Evolutionary conservation across 352 stramenopile species (phyloP).

Genomic region (Pythium chondricola): DNA sequence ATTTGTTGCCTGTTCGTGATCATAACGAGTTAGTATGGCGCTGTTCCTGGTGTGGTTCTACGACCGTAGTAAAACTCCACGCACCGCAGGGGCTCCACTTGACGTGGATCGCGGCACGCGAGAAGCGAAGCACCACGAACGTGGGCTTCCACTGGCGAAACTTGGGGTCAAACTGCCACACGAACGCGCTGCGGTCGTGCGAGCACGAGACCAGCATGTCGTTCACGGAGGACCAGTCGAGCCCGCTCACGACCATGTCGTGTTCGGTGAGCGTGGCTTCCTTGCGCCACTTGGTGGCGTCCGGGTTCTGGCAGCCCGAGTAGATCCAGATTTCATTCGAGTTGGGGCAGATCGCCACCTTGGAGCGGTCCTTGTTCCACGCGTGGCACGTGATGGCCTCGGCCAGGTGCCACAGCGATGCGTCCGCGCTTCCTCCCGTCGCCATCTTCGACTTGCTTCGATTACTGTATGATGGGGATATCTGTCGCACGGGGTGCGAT

Average conservation of each 20-base stretch:
- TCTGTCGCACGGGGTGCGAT: slow-evolving; percentile 8
- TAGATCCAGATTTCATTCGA: slow-evolving; percentile 93
- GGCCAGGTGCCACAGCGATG: slow-evolving; percentile 66
- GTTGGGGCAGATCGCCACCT: slow-evolving; percentile 89
- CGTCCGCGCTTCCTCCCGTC: slow-evolving; percentile 17
- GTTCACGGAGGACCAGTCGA: slow-evolving; percentile 91
- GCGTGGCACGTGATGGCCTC: slow-evolving; percentile 88
- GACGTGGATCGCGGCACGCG: slow-evolving; percentile 88
- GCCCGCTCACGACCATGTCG: slow-evolving; percentile 89
- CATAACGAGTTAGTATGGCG: too few species aligned
- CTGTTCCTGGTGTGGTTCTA: too few species aligned
- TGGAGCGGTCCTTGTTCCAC: slow-evolving; percentile 88
- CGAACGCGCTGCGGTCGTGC: slow-evolving; percentile 93
- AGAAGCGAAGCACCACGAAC: slow-evolving; percentile 89
- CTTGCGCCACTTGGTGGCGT: slow-evolving; percentile 80
- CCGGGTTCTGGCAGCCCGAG: slow-evolving; percentile 66
- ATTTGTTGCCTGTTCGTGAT: slow-evolving; percentile 89
- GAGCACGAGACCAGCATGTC: slow-evolving; percentile 94
- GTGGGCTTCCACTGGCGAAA: slow-evolving; percentile 88
- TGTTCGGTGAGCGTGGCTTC: slow-evolving; percentile 87
- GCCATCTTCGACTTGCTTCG: background rate
- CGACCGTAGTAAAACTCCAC: too few species aligned
- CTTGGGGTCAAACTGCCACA: slow-evolving; percentile 89
- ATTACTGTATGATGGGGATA: slow-evolving; percentile 6
- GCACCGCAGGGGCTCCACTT: slow-evolving; percentile 91